Evolutionary conservation across 495 filamentous ascomycete species (phyloP), one percentile per base, ranked within the genome.

Genomic region (Physcia stellaris): DNA sequence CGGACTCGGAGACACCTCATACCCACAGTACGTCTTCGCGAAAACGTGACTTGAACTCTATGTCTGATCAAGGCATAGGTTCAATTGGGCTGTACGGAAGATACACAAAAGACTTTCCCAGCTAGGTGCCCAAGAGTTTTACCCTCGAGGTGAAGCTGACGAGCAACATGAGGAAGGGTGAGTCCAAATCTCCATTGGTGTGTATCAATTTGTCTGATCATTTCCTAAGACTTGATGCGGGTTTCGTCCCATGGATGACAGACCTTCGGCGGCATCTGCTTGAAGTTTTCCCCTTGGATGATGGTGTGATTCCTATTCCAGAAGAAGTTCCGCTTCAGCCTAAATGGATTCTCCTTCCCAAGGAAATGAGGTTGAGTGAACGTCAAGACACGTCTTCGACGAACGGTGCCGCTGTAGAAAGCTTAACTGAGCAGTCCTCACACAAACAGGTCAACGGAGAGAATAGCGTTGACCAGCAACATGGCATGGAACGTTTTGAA

Each of bases 151-250:
- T 2, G 90, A 96, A 54, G 84, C 77, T 27, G 92, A 99, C 54
- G 86, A 94, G 44, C 82, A 87, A 50, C 83, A 94, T 70, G 71
- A 79, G 26, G 86, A 95, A 66, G 90, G 90, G 82, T 92, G 56
- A 52, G 74, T 57, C 2, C 20, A 21, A 1, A 16, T 7, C 10
- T 19, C 30, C 20, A 44, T n/a, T n/a, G 33, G 42, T n/a, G 57
- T 19, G 61, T 26, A n/a, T 28, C 26, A 28, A 28, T 7, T 13
- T 28, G 15, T 44, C 43, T 55, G 6, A 52, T 37, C 9, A 9
- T 28, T 24, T 20, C 18, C 24, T 19, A 26, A 82, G 79, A n/a
- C 61, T 87, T 26, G 87, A 96, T 54, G 85, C 82, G 21, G 73
- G 72, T 13, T 92, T 90, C 45, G 56, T 86, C 29, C 71, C 80